Conservation (phyloP, 345 rosid genomes). For the Populus deltoides region DNA sequence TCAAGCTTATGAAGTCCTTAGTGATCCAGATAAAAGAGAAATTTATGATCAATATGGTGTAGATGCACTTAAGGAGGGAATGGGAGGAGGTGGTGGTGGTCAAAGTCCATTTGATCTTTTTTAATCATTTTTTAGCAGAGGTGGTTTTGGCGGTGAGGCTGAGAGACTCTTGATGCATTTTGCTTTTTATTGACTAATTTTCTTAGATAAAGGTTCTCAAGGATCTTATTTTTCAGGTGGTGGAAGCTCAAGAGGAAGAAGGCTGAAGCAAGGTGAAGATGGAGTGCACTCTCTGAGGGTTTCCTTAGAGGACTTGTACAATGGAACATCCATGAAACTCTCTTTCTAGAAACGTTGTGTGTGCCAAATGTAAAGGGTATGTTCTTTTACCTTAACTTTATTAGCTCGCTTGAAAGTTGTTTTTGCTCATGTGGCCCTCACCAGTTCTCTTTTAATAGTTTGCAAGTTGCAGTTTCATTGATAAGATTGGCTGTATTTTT, state of each 20-base stretch:
- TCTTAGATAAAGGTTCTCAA: not conserved
- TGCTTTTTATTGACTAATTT: not conserved
- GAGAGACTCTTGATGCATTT: not conserved
- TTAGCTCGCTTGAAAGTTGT: not conserved
- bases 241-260: conserved; percentile 50
- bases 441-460: too few species aligned
- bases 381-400: not conserved
- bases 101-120: conserved; percentile 63
- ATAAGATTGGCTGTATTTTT: too few species aligned
- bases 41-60: conserved; percentile 64
- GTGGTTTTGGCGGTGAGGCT: conserved; percentile 42
- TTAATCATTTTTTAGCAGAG: conserved; percentile 47
- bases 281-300: conserved; percentile 48
- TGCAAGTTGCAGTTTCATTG: not conserved
- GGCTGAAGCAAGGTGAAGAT: conserved; percentile 62
- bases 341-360: conserved; percentile 46
- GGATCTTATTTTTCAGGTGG: conserved; percentile 34
- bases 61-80: conserved; percentile 69
- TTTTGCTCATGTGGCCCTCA: not conserved
- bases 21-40: conserved; percentile 64
- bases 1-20: conserved; percentile 69
- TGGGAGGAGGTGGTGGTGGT: conserved; percentile 50
- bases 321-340: conserved; percentile 56
- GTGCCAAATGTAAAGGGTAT: conserved; percentile 63
- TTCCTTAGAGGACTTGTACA: conserved; percentile 61